Evolutionary conservation across 768 basidiomycete genomes (phyloP), one percentile per base, ranked within the genome.

Genomic region (Lactarius quietus): DNA sequence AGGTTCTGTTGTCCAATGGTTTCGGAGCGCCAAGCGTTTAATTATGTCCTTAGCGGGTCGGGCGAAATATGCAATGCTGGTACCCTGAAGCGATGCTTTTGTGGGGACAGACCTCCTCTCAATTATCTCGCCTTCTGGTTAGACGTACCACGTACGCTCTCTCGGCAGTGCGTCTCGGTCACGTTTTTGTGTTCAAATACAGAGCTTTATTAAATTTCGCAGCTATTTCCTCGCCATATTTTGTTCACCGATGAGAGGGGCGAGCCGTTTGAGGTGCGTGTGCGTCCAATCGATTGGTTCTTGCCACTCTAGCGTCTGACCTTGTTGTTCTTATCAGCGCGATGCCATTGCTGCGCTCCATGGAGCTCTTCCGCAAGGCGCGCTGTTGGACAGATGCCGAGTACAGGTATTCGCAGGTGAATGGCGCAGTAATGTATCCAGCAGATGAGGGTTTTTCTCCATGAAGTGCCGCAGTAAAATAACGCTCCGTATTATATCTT

Each of bases 221-320:
- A 97, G 93, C 74, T 98, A 45, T 51, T 53, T 79, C 3, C 84
- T 97, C 61, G 92, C 96, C 79, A 82, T 54, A 86, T 90, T 77
- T 74, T 92, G 43, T 74, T 92, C 66, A 74, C 82, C 33, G 80
- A 88, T 66, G 78, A 82, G n/a, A 81, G 82, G 17, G 85, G 87
- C 69, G 91, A 93, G 68, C 78, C 88, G 52, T 80, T 83, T 70
- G 85, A 88, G 72, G 79, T 81, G 43, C 78, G 89, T 70, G 90
- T 90, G 74, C 70, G 78, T 76, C 29, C 3, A 63, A 23, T 20
- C 18, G 17, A 55, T 64, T 23, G 52, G 18, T 51, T 23, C 26
- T 18, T 57, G 63, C 43, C 26, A 15, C 38, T 59, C n/a, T 70
- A 31, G 17, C 18, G 15, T 54, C 52, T 57, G 63, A 60, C 59